Base-by-base conservation (phyloP, 176 grass and related monocot species). In the Poa annua region DNA sequence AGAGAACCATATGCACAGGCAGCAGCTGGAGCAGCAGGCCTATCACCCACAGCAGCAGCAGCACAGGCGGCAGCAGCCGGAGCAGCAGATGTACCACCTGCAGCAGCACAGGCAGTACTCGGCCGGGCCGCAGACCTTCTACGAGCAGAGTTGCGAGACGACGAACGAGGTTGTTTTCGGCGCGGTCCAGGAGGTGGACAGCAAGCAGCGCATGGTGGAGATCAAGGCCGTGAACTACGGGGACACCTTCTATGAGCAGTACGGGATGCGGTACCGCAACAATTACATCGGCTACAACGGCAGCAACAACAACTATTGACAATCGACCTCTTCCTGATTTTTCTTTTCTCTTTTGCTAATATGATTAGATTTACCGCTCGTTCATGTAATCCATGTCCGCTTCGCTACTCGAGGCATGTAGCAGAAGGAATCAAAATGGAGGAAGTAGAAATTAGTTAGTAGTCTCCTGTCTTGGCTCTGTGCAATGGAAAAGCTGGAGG, bases 151-250 rank as follows among this genome's bases (percentile, higher is more conserved):
- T 83, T 94, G 93, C 0, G 93, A 99, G 70, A 85, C 91, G 14
- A 99, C 91, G n/a, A 96, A 99, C 38, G 97, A 99, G 79, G 85
- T 99, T 0, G 93, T 96, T 66, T 99, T 99, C 38, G 97, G 97
- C 29, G 97, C 93, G 1, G 97, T 96, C n/a, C 97, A 99, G 81
- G 91, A 97, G 78, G 80, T 87, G 76, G 91, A 91, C 76, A 91
- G 85, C 81, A 90, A 91, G 78, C 84, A 78, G 39, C 84, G 89
- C 17, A 89, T 81, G 70, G 93, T 96, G 69, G 97, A 99, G 62
- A 99, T 99, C 67, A 96, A 94, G 85, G 87, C 96, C 0, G 74
- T 99, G 48, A 99, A 99, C 87, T 99, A 99, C 55, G 97, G 97
- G 11, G 91, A 96, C 71, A 73, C 91, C 11, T 73, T 90, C 70